These are phyloP conservation scores for Stephanodiscus minutulus DNA, from an alignment of 108 stramenopile genomes.

Conservation along the genomic window DNA sequence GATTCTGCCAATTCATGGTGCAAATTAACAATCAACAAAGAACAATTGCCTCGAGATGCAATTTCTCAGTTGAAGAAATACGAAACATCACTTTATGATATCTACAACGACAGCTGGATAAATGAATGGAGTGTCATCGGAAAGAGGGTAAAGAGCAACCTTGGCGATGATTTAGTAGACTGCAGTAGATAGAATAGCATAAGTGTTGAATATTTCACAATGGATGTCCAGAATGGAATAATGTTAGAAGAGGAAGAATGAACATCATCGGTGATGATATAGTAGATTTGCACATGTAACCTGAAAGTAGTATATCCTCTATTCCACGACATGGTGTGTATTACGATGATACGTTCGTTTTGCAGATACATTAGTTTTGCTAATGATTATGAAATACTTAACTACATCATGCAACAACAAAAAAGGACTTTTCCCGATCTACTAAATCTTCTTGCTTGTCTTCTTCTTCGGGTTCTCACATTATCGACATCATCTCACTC, in stretches of 20 bases:
- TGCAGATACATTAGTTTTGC: no score
- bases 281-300: slow-evolving; percentile 2
- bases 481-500: no score
- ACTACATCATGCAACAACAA: no score
- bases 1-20: slow-evolving; percentile 18
- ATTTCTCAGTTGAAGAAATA: slow-evolving; percentile 12
- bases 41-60: slow-evolving; percentile 1
- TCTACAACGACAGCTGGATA: not conserved
- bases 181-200: not conserved
- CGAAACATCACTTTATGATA: slow-evolving; percentile 1
- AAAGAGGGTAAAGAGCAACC: not conserved
- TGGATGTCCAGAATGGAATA: slow-evolving; percentile 4
- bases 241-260: slow-evolving; percentile 1
- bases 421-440: no score
- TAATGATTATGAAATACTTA: no score
- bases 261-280: slow-evolving; percentile 4
- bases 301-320: not conserved
- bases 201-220: no score
- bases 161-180: slow-evolving; percentile 9
- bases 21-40: slow-evolving; percentile 6
- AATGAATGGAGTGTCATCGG: not conserved
- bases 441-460: no score
- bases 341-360: no score
- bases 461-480: no score
- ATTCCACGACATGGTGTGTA: no score